Evolutionary conservation across 768 basidiomycete genomes (phyloP).

Genomic region (Suillus lakei): DNA sequence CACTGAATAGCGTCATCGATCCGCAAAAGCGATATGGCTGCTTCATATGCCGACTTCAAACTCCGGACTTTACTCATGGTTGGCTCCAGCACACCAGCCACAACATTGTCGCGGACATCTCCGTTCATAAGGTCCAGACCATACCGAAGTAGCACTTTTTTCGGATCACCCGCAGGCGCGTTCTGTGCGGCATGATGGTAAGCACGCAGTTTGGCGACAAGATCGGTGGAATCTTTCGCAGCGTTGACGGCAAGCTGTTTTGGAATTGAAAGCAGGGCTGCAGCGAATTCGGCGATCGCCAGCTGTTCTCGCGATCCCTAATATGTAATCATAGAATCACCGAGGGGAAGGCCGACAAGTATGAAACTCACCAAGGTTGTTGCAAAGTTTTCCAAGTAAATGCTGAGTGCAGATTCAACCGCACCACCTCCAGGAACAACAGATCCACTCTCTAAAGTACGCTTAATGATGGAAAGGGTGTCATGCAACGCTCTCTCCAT

Average conservation of each 20-base stretch:
- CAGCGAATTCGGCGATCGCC: constrained; percentile 98
- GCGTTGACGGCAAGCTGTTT: constrained; percentile 98
- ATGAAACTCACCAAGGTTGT: constrained; percentile 81
- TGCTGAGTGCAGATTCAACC: constrained; percentile 94
- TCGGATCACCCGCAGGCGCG: constrained; percentile 88
- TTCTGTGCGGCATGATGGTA: constrained; percentile 98
- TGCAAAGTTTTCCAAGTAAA: constrained; percentile 98
- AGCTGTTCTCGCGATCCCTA: constrained; percentile 98
- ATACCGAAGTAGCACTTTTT: constrained; percentile 88
- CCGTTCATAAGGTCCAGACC: constrained; percentile 95
- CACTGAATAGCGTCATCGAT: constrained; percentile 97
- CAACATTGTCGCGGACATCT: constrained; percentile 92
- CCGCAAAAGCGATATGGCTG: constrained; percentile 90
- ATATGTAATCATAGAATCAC: constrained; percentile 14
- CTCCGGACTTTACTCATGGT: constrained; percentile 97
- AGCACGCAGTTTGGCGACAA: constrained; percentile 94
- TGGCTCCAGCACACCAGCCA: constrained; percentile 93
- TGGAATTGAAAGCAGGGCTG: constrained; percentile 90
- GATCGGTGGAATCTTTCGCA: constrained; percentile 96
- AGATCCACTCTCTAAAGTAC: constrained; percentile 93
- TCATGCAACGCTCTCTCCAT: constrained; percentile 98
- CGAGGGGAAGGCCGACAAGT: not conserved
- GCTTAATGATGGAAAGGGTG: constrained; percentile 92
- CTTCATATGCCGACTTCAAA: constrained; percentile 96
- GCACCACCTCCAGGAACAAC: constrained; percentile 98